Conservation (phyloP, 306 rosid species). For the Ochetophila trinervis region DNA sequence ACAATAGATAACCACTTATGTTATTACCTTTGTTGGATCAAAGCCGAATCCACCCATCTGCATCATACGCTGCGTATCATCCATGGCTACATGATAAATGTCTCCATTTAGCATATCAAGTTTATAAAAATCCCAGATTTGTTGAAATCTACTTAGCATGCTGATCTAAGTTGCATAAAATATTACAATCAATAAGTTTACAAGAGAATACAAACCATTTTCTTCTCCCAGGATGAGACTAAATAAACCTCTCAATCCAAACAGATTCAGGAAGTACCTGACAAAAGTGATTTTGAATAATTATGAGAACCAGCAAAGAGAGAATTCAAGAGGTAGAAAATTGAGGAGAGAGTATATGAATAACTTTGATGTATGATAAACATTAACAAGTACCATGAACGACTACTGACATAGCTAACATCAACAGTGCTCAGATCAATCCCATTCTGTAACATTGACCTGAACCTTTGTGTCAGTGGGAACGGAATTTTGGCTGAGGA, state of each 20-base stretch:
- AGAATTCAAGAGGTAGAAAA: slow-evolving; percentile 10
- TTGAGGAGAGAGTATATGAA: neutral
- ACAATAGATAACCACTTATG: slow-evolving; percentile 4
- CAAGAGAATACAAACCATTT: slow-evolving; percentile 65
- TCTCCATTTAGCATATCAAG: slow-evolving; percentile 21
- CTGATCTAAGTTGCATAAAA: neutral
- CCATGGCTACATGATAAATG: slow-evolving; percentile 68
- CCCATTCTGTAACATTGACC: slow-evolving; percentile 97
- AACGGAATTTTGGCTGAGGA: slow-evolving; percentile 95
- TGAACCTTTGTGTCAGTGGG: slow-evolving; percentile 94
- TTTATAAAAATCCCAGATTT: slow-evolving; percentile 7
- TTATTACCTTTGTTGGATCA: slow-evolving; percentile 86
- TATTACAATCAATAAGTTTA: neutral
- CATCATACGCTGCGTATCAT: slow-evolving; percentile 97
- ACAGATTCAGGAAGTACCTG: slow-evolving; percentile 97
- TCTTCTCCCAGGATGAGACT: slow-evolving; percentile 99
- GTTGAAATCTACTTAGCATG: neutral
- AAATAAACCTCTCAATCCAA: slow-evolving; percentile 95
- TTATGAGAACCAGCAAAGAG: slow-evolving; percentile 14
- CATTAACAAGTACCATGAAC: slow-evolving; percentile 70
- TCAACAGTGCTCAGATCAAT: slow-evolving; percentile 99
- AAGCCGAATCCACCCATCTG: slow-evolving; percentile 98
- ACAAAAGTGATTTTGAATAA: slow-evolving; percentile 20
- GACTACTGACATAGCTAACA: slow-evolving; percentile 99
- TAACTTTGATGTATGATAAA: slow-evolving; percentile 9